Conservation (phyloP, 805 yeast species). For the Candida dajiaensis region DNA sequence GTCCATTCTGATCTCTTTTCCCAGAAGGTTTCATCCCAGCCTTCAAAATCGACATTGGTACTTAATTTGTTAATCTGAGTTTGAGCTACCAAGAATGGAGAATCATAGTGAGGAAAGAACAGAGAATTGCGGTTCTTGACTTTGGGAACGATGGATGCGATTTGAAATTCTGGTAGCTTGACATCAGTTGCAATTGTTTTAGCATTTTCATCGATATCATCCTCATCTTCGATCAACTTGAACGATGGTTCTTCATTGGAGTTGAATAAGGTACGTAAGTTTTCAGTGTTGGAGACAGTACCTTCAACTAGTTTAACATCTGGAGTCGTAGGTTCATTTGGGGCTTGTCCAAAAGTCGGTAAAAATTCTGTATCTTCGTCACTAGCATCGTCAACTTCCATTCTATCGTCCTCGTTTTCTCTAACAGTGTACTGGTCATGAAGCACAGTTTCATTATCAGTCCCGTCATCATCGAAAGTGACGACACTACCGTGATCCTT, state of each 20-base stretch:
- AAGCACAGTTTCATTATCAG: conserved; percentile 10
- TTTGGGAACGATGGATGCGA: conserved; percentile 18
- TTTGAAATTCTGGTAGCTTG: conserved; percentile 15
- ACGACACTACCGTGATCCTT: conserved; percentile 7
- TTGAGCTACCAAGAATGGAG: conserved; percentile 85
- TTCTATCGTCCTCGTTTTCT: conserved; percentile 16
- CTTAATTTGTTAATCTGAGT: conserved; percentile 61
- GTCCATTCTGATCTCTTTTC: conserved; percentile 76
- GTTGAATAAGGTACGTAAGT: conserved; percentile 54
- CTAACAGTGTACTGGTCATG: conserved; percentile 5
- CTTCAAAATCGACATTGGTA: conserved; percentile 28
- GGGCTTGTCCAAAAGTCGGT: conserved; percentile 42
- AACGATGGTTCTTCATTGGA: conserved; percentile 34
- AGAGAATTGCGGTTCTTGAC: conserved; percentile 41
- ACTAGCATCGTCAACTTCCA: conserved; percentile 22
- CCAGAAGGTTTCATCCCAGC: conserved; percentile 78
- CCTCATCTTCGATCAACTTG: conserved; percentile 37
- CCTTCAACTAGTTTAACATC: conserved; percentile 17
- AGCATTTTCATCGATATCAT: conserved; percentile 40
- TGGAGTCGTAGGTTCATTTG: conserved; percentile 9
- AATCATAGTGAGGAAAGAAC: conserved; percentile 77
- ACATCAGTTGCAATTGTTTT: conserved; percentile 21
- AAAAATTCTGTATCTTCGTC: conserved; percentile 33
- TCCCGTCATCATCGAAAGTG: conserved; percentile 16
- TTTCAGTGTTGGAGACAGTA: conserved; percentile 47